Percentiles rank a stretch among this genome's conserved stretches.
Conservation (phyloP, 1,139 yeast species). For the Diutina catenulata region DNA sequence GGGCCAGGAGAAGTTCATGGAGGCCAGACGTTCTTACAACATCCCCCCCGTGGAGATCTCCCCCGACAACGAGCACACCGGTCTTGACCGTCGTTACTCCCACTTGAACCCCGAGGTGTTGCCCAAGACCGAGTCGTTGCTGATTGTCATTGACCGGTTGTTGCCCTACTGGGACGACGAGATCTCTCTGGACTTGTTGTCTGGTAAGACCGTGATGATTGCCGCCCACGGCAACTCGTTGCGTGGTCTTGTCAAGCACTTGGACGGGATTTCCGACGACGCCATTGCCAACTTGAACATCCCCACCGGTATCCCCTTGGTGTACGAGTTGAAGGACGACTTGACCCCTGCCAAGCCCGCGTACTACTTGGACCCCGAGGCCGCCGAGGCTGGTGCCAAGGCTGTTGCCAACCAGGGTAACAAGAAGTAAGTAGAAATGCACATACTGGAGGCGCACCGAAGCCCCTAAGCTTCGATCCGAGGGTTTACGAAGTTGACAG, state of each 20-base stretch:
- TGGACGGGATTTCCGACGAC: constrained; percentile 85
- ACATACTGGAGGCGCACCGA: no score
- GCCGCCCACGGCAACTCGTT: constrained; percentile 99
- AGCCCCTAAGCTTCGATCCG: no score
- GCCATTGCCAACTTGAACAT: constrained; percentile 92
- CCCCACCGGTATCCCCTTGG: constrained; percentile 98
- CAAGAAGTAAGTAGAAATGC: no score
- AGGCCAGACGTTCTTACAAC: constrained; percentile 96
- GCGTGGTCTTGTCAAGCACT: constrained; percentile 93
- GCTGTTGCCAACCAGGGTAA: constrained; percentile 98
- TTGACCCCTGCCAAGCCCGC: constrained; percentile 89
- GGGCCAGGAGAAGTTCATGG: constrained; percentile 91
- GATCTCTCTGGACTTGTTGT: constrained; percentile 74
- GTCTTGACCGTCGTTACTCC: constrained; percentile 72
- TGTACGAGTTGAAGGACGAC: constrained; percentile 82
- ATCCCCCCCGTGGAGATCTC: constrained; percentile 91
- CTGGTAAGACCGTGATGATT: constrained; percentile 80
- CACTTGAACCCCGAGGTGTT: constrained; percentile 75
- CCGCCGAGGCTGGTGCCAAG: constrained; percentile 99
- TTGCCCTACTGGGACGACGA: constrained; percentile 97
- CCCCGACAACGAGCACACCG: constrained; percentile 66
- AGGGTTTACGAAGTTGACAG: no score
- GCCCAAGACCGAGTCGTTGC: constrained; percentile 92
- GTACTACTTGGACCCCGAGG: constrained; percentile 97
- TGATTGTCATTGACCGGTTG: constrained; percentile 91